Evolutionary conservation across 768 basidiomycete genomes (phyloP), one percentile per base, ranked within the genome.

Genomic region (Mycena pura): DNA sequence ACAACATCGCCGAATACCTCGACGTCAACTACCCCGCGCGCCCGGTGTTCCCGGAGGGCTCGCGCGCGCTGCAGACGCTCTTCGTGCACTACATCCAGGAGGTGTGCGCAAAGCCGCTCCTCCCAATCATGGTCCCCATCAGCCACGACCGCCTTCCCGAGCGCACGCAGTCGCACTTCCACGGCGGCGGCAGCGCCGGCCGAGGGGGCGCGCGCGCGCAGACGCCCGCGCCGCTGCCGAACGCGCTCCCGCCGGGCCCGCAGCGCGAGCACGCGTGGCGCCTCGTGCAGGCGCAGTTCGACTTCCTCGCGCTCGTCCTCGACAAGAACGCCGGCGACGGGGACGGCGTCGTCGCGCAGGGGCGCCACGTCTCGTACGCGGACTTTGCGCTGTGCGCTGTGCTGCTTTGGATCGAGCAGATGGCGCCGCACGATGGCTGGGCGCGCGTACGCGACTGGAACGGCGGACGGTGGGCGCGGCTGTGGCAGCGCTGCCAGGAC

Each of bases 1-100:
- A 85, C 67, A 75, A 70, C 53, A 92, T 92, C 57, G 86, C 86
- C 2, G 89, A 91, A 64, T 91, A 91, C 69, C 84, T 92, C 34
- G 91, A 92, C 66, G 72, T 77, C 4, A 76, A 81, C 0, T 91
- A 89, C 65, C 89, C 90, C 0, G 87, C 87, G 0, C 85, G 89
- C 5, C 86, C 87, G 0, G 80, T 92, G 6, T 86, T 89, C 61
- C 91, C 91, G 0, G 86, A 87, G 24, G 90, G 88, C 15, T 82
- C 89, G 0, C 82, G 86, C 3, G 88, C 89, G 0, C 72, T 91
- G 40, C 89, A 92, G 57, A 77, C 82, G 7, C 78, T 89, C 32
- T 91, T 91, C 69, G 88, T 88, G 3, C 86, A 90, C 68, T 86
- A 86, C 70, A 77, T 92, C 53, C 83, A 89, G 57, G 86, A 90